phyloP scores from a whole-genome alignment of 176 grass and related monocot genomes.

The Ampelocalamus luodianensis region DNA sequence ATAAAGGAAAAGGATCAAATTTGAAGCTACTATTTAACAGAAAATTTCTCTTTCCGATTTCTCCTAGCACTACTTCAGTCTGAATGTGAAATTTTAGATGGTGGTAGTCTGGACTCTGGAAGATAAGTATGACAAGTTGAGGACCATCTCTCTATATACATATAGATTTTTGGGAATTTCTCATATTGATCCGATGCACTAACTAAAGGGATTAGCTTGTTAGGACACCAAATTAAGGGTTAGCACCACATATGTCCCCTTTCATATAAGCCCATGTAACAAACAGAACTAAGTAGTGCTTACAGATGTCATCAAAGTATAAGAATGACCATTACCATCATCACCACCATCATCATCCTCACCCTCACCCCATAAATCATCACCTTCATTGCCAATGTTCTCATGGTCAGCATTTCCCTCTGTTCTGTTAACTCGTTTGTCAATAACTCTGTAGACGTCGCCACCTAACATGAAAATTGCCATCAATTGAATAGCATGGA shows the following conservation, averaged over 20 bases:
- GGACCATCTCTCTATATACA: not conserved
- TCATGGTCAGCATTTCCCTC: constrained; percentile 58
- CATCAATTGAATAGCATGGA: constrained; percentile 28
- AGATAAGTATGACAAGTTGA: not conserved
- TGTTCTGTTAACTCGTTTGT: constrained; percentile 68
- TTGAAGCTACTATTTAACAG: not conserved
- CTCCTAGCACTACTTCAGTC: not conserved
- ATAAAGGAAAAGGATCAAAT: not conserved
- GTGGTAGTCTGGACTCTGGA: not conserved
- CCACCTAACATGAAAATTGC: constrained; percentile 51
- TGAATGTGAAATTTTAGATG: not conserved
- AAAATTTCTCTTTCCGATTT: not conserved
- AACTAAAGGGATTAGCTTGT: constrained; percentile 4
- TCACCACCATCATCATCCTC: constrained; percentile 28
- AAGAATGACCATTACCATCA: constrained; percentile 37
- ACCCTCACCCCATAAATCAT: constrained; percentile 42
- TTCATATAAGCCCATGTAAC: constrained; percentile 2
- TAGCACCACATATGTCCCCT: constrained; percentile 6
- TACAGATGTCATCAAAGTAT: constrained; percentile 16
- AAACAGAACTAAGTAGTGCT: not conserved
- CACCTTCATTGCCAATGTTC: constrained; percentile 45
- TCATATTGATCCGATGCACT: not conserved
- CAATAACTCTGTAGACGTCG: constrained; percentile 77
- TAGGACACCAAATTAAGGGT: not conserved
- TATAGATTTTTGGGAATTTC: not conserved